Evolutionary conservation across 2,329 filamentous ascomycete genomes (phyloP).

Genomic region (Apiospora pterosperma): DNA sequence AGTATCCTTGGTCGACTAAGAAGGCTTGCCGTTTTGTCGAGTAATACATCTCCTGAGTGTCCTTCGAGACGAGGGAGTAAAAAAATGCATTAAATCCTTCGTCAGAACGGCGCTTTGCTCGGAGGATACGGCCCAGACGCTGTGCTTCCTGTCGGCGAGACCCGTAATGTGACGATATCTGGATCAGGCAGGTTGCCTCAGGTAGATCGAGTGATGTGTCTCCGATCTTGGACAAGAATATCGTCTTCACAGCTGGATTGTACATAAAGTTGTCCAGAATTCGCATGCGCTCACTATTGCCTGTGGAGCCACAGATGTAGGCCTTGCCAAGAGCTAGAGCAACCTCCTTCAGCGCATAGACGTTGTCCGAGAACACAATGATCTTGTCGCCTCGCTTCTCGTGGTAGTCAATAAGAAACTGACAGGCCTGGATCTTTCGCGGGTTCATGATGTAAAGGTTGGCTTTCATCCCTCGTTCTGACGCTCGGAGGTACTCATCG

Average conservation of each 20-base stretch:
- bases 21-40: constrained; percentile 96
- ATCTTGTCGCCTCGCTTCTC: constrained; percentile 94
- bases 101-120: constrained; percentile 93
- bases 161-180: constrained; percentile 96
- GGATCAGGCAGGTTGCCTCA: constrained; percentile 93
- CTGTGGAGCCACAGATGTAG: constrained; percentile 87
- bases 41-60: constrained; percentile 97
- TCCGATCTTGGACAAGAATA: constrained; percentile 96
- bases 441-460: constrained; percentile 95
- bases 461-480: constrained; percentile 30
- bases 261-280: constrained; percentile 95
- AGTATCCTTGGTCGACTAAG: constrained; percentile 95
- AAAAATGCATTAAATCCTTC: constrained; percentile 99
- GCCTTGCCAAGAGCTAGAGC: constrained; percentile 80
- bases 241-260: constrained; percentile 83
- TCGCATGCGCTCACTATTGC: constrained; percentile 77
- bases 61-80: constrained; percentile 95
- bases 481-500: constrained; percentile 73
- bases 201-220: constrained; percentile 97
- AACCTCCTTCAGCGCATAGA: constrained; percentile 86
- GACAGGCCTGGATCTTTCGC: constrained; percentile 92
- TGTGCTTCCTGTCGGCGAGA: constrained; percentile 96
- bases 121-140: constrained; percentile 84
- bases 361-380: constrained; percentile 97
- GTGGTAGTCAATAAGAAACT: constrained; percentile 98